A percentile compares a stretch with the other conserved stretches of the same genome.
phyloP scores from a whole-genome alignment of 2,329 filamentous ascomycete genomes.

The Aspergillus hiratsukae region DNA sequence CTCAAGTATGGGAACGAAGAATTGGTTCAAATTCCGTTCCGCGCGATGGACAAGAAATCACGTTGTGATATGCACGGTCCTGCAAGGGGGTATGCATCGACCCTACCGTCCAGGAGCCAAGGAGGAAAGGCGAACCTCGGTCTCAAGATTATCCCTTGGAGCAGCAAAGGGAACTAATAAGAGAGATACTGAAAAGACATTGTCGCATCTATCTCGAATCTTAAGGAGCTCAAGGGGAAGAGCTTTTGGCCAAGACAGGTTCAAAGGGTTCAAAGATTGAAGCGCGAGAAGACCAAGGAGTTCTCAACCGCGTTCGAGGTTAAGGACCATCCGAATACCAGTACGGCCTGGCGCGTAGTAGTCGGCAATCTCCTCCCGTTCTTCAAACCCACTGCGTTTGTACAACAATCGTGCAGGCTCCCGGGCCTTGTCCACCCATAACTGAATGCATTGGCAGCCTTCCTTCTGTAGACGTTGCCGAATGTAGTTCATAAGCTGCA shows the following conservation, averaged over 20 bases:
- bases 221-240: slow-evolving; percentile 7
- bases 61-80: slow-evolving; percentile 26
- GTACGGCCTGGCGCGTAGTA: slow-evolving; percentile 50
- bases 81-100: slow-evolving; percentile 29
- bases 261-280: slow-evolving; percentile 3
- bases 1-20: slow-evolving; percentile 31
- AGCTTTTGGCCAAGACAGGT: slow-evolving; percentile 16
- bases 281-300: slow-evolving; percentile 12
- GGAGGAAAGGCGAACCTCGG: slow-evolving; percentile 16
- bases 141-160: slow-evolving; percentile 15
- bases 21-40: slow-evolving; percentile 21
- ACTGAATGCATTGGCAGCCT: slow-evolving; percentile 45
- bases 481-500: slow-evolving; percentile 43
- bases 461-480: slow-evolving; percentile 40
- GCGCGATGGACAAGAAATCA: slow-evolving; percentile 21
- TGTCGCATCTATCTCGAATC: not conserved
- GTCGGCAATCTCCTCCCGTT: slow-evolving; percentile 43
- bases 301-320: slow-evolving; percentile 23
- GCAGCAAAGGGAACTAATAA: slow-evolving; percentile 16
- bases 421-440: slow-evolving; percentile 51
- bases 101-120: slow-evolving; percentile 12
- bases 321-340: slow-evolving; percentile 42
- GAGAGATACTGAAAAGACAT: slow-evolving; percentile 11
- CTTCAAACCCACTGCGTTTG: slow-evolving; percentile 42
- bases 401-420: slow-evolving; percentile 45